phyloP scores from a whole-genome alignment of 2,329 filamentous ascomycete genomes.

The Simplicillium aogashimaense region DNA sequence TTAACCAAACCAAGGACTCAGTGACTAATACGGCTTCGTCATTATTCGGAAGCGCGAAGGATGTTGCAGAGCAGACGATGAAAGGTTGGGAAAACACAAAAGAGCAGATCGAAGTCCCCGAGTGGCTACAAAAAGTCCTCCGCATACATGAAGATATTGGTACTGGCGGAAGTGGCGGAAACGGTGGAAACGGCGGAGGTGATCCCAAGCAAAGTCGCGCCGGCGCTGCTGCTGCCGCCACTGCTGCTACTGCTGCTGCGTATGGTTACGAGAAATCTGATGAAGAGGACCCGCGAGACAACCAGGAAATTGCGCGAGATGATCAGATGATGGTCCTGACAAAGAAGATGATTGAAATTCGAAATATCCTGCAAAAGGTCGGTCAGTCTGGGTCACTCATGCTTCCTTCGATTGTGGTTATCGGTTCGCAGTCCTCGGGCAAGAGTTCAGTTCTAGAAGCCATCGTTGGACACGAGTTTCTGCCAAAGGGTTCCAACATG shows the following conservation, averaged over 20 bases:
- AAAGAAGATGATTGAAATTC: conserved; percentile 99
- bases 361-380: conserved; percentile 81
- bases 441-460: conserved; percentile 97
- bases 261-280: conserved; percentile 66
- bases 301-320: conserved; percentile 64
- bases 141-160: conserved; percentile 50
- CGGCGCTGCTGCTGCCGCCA: conserved; percentile 51
- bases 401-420: conserved; percentile 95
- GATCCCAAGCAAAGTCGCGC: conserved; percentile 51
- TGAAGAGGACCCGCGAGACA: conserved; percentile 52
- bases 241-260: conserved; percentile 63
- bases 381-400: conserved; percentile 85
- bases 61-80: conserved; percentile 68
- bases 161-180: conserved; percentile 36
- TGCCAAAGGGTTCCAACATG: conserved; percentile 98
- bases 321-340: conserved; percentile 99
- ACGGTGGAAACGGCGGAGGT: conserved; percentile 25
- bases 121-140: conserved; percentile 73
- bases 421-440: conserved; percentile 94
- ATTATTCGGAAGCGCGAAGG: conserved; percentile 62
- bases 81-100: conserved; percentile 78
- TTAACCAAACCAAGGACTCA: conserved; percentile 62
- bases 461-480: conserved; percentile 94
- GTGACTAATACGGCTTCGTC: conserved; percentile 59
- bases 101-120: conserved; percentile 57